Evolutionary conservation across 2,329 filamentous ascomycete genomes (phyloP).

Genomic region (Nemania sp.): DNA sequence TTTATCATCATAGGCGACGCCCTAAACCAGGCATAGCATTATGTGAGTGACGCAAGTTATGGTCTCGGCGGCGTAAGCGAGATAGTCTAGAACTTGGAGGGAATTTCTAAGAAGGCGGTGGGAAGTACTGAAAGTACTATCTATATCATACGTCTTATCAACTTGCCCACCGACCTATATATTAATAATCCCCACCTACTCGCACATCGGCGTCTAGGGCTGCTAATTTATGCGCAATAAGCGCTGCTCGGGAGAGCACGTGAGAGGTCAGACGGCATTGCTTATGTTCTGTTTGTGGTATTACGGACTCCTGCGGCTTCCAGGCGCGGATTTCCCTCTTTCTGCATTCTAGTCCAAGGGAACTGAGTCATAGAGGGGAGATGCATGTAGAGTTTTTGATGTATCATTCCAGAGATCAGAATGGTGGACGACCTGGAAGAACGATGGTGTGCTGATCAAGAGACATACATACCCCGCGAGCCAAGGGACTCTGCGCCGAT

Average conservation of each 20-base stretch:
- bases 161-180: too few relatives aligned
- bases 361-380: too few relatives aligned
- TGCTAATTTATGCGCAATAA: background rate
- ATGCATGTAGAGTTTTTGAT: too few relatives aligned
- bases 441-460: too few relatives aligned
- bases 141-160: background rate
- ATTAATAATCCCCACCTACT: too few relatives aligned
- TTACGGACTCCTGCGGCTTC: too few relatives aligned
- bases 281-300: background rate
- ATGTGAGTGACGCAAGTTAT: background rate
- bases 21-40: background rate
- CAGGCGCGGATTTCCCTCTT: too few relatives aligned
- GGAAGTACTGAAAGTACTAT: background rate
- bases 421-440: too few relatives aligned
- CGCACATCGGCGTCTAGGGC: background rate
- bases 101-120: background rate
- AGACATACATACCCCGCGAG: too few relatives aligned
- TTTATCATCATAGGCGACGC: background rate
- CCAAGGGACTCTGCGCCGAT: too few relatives aligned
- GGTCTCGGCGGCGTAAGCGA: background rate
- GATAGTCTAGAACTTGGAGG: conserved; percentile 7
- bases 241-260: background rate
- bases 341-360: too few relatives aligned
- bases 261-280: background rate
- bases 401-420: too few relatives aligned